These are phyloP conservation scores for Alternaria gaisen DNA, from an alignment of 2,329 filamentous ascomycete genomes.

Conservation along the genomic window DNA sequence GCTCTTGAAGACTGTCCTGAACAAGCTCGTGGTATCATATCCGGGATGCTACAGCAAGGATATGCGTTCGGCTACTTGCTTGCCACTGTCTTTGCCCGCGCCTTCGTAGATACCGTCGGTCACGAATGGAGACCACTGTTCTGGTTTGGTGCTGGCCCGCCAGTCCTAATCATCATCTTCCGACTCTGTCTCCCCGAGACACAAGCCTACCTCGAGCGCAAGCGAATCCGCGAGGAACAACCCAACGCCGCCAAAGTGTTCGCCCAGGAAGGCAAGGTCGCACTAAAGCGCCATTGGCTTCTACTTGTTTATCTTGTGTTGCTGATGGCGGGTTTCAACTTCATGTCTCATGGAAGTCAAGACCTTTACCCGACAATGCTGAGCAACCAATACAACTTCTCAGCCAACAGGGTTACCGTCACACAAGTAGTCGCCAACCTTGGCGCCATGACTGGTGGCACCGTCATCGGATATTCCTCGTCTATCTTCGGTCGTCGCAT, in stretches of 20 bases:
- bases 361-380: constrained; percentile 70
- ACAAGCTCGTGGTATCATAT: constrained; percentile 66
- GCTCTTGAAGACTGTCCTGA: constrained; percentile 69
- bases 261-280: constrained; percentile 78
- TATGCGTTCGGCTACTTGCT: constrained; percentile 73
- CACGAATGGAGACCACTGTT: constrained; percentile 86
- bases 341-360: constrained; percentile 83
- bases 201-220: constrained; percentile 72
- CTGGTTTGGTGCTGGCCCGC: constrained; percentile 87
- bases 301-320: constrained; percentile 82
- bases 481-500: constrained; percentile 59
- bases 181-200: constrained; percentile 83
- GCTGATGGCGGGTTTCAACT: constrained; percentile 91
- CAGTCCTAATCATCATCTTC: constrained; percentile 81
- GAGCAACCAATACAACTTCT: constrained; percentile 66
- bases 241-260: constrained; percentile 73
- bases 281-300: constrained; percentile 80
- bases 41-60: constrained; percentile 70
- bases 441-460: constrained; percentile 60
- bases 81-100: constrained; percentile 65
- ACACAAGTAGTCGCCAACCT: constrained; percentile 61
- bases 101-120: constrained; percentile 76
- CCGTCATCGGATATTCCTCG: constrained; percentile 56
- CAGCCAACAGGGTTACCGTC: constrained; percentile 56
- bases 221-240: constrained; percentile 67